Conservation (phyloP, 176 grass and related monocot genomes). For the Ampelocalamus luodianensis region DNA sequence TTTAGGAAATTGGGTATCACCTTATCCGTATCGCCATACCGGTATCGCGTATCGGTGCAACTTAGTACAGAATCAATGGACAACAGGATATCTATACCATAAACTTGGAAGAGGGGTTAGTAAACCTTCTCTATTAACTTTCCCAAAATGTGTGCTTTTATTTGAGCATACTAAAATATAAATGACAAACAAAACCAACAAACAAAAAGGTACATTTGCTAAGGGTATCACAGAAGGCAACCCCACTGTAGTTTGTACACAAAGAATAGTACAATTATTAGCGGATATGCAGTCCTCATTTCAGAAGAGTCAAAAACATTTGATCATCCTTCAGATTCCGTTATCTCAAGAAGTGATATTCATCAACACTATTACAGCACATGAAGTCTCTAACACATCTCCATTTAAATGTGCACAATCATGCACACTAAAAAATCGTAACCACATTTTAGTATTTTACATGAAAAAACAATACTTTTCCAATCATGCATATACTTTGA, state of each 20-base stretch:
- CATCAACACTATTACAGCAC: not conserved
- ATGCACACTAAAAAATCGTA: not conserved
- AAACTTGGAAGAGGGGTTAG: not conserved
- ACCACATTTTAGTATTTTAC: not conserved
- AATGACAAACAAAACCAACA: not conserved
- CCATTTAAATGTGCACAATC: not conserved
- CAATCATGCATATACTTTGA: constrained; percentile 20
- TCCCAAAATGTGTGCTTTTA: not conserved
- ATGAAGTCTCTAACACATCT: not conserved
- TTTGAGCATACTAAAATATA: not conserved
- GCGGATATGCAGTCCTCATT: not conserved
- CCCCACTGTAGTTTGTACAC: not conserved
- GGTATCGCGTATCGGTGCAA: too few species aligned
- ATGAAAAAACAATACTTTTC: not conserved
- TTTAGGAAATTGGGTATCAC: too few species aligned
- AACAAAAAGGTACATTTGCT: not conserved
- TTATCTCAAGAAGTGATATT: not conserved
- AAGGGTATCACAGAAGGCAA: not conserved
- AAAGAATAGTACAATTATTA: not conserved
- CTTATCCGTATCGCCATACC: too few species aligned
- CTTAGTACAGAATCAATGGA: not conserved
- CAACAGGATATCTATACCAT: not conserved
- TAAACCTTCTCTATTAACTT: not conserved
- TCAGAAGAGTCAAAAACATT: not conserved
- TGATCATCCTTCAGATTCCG: not conserved